Percentiles rank a stretch among this genome's conserved stretches.
Conservation (phyloP, 306 rosid species). For the Quercus alba region DNA sequence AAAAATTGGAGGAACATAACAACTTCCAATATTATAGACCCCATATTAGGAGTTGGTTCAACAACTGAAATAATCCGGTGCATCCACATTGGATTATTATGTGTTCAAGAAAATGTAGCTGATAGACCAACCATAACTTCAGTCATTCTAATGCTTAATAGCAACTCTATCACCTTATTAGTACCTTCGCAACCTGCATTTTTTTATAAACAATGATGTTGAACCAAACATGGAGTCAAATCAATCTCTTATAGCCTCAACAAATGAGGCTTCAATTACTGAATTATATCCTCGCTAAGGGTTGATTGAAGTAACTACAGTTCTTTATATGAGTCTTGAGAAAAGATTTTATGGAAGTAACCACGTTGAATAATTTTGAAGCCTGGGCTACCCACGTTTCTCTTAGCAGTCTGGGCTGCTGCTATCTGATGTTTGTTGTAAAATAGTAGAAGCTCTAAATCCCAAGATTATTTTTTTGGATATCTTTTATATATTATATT, state of each 20-base stretch:
- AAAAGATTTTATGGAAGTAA: no score
- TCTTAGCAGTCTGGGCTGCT: no score
- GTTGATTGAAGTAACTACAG: background rate
- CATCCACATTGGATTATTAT: constrained; percentile 53
- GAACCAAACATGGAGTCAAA: background rate
- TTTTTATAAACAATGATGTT: background rate
- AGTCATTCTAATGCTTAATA: constrained; percentile 26
- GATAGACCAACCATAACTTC: constrained; percentile 38
- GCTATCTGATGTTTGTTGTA: no score
- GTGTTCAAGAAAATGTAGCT: constrained; percentile 41
- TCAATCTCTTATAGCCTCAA: background rate
- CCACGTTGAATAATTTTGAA: no score
- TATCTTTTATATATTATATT: no score
- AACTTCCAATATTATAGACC: constrained; percentile 1
- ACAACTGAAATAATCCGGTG: constrained; percentile 22
- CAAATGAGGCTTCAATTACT: constrained; percentile 22
- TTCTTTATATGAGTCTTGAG: no score
- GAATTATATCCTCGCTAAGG: constrained; percentile 35
- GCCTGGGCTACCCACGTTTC: no score
- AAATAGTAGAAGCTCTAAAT: no score
- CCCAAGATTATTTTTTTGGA: no score
- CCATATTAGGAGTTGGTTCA: background rate
- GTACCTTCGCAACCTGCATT: constrained; percentile 17
- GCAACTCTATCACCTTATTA: constrained; percentile 4
- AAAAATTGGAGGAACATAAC: constrained; percentile 15